phyloP scores from a whole-genome alignment of 768 basidiomycete genomes.

The Hygrophoropsis aurantiaca region DNA sequence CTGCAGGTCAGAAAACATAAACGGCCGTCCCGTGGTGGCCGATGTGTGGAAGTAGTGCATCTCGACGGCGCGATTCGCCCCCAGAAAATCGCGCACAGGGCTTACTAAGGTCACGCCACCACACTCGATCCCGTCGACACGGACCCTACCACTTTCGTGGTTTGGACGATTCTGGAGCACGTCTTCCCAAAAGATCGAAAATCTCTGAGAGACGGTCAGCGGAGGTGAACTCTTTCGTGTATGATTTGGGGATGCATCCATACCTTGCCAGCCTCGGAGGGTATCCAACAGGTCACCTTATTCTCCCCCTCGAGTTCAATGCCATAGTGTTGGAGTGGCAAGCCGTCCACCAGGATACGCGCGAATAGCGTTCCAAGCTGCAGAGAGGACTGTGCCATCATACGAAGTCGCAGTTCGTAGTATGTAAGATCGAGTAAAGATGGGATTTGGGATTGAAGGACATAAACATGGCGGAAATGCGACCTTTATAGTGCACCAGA shows the following conservation, averaged over 20 bases:
- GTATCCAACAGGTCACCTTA: conserved; percentile 28
- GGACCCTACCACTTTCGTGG: background rate
- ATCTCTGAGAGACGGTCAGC: conserved; percentile 11
- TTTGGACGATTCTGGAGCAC: background rate
- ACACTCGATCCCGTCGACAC: conserved; percentile 18
- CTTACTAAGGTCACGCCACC: conserved; percentile 1
- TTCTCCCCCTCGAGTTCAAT: conserved; percentile 15
- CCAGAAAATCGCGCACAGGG: background rate
- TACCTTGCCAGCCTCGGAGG: conserved; percentile 26
- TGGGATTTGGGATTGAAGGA: too few species aligned
- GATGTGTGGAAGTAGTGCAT: conserved; percentile 5
- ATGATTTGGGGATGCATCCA: background rate
- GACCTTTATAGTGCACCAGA: too few species aligned
- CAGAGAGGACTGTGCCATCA: too few species aligned
- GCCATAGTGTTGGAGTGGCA: conserved; percentile 23
- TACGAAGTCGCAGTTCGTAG: background rate
- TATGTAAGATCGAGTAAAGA: too few species aligned
- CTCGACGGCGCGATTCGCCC: background rate
- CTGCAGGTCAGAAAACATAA: conserved; percentile 26
- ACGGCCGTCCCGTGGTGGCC: conserved; percentile 15
- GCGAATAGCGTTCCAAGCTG: conserved; percentile 18
- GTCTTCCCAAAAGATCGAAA: conserved; percentile 21
- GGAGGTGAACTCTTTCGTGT: background rate
- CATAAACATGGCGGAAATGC: too few species aligned
- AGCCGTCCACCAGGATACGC: conserved; percentile 28